phyloP scores from a whole-genome alignment of 208 protist species.

The Leishmania aethiopica region DNA sequence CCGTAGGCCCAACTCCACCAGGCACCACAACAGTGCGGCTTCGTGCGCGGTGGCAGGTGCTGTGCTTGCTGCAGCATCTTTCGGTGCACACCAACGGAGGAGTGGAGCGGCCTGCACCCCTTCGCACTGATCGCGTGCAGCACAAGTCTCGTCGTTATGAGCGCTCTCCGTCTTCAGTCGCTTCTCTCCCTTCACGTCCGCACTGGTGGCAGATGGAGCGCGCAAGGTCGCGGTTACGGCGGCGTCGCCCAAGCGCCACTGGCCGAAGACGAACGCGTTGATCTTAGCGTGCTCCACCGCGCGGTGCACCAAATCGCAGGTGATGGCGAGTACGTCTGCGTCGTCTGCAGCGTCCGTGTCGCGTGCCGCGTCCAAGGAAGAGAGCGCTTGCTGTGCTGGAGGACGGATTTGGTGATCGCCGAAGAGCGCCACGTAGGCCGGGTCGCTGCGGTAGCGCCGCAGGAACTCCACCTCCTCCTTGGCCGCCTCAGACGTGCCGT shows the following conservation, averaged over 20 bases:
- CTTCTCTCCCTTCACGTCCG: neutral
- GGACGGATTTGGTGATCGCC: neutral
- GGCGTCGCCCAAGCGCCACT: neutral
- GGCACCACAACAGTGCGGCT: slow-evolving; percentile 15
- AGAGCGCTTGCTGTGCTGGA: neutral
- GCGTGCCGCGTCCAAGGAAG: neutral
- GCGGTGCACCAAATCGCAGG: slow-evolving; percentile 6
- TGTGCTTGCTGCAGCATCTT: neutral
- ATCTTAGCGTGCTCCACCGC: slow-evolving; percentile 19
- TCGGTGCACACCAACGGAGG: neutral
- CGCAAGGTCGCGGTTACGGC: neutral
- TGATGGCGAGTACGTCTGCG: neutral
- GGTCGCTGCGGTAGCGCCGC: slow-evolving; percentile 4
- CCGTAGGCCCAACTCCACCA: slow-evolving; percentile 23
- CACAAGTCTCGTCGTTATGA: neutral
- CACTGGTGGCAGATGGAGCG: neutral
- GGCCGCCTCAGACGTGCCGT: neutral
- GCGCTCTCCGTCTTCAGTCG: neutral
- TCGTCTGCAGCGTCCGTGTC: neutral
- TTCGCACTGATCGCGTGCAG: neutral
- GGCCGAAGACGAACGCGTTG: slow-evolving; percentile 18
- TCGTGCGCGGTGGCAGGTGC: slow-evolving; percentile 7
- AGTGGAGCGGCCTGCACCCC: neutral
- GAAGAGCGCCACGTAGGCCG: neutral
- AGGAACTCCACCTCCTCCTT: slow-evolving; percentile 7